Evolutionary conservation across 371 early-diverging fungal species (phyloP), one percentile per base, ranked within the genome.

Genomic region (Rhizopus arrhizus): DNA sequence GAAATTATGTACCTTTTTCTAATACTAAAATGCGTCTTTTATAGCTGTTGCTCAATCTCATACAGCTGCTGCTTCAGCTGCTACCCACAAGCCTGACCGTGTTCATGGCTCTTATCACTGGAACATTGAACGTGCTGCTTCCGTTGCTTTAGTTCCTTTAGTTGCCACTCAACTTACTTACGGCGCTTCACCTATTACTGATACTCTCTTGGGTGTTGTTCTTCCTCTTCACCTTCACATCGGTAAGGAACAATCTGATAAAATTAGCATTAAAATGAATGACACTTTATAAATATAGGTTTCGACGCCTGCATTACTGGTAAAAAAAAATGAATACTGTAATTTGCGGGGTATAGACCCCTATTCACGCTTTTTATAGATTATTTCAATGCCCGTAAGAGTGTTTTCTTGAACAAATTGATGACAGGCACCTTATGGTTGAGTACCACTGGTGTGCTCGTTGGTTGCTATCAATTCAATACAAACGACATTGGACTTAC

Each of bases 401-500:
- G 72, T 72, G 87, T 87, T 10, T 64, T 82, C 22, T 49, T 91
- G 46, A 78, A 90, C 85, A 78, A 80, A 53, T 66, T 91, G 61
- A 60, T 78, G 53, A 77, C 58, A 58, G 88, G 86, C 78, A 62
- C 83, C 55, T 80, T 95, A 42, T 85, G 85, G 46, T 74, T 75
- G 8, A 74, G 82, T 43, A 95, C 97, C 22, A 86, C 87, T 8
- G 76, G 88, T 65, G 74, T 84, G 11, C 73, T 96, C 59, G 89
- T 92, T 65, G 98, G 95, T 31, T 89, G 89, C 70, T 98, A 91
- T 82, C 78, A 88, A 68, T 89, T 97, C 87, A 98, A 98, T 83
- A 96, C 96, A 32, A 84, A 92, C 53, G 97, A 98, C 64, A 84
- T 97, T 58, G 97, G 98, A 32, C 75, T 98, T 59, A 95, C 96